Conservation (phyloP, 306 rosid species). For the Cicer cuneatum region DNA sequence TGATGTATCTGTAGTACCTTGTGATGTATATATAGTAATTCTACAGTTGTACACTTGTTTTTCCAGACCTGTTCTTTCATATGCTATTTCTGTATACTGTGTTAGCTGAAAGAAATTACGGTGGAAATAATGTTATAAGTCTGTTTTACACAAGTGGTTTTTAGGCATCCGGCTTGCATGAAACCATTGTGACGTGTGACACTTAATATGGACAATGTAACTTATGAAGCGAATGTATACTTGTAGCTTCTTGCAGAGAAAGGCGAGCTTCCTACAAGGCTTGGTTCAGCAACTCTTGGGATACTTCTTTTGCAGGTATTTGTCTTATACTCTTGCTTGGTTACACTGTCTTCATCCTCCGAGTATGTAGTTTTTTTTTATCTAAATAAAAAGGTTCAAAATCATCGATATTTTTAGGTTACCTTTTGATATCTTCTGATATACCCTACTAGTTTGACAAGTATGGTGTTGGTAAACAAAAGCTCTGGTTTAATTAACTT, state of each 20-base stretch:
- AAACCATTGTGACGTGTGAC: constrained; percentile 27
- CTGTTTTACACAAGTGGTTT: constrained; percentile 30
- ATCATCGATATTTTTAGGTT: constrained; percentile 39
- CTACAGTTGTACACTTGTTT: constrained; percentile 13
- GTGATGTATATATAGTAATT: constrained; percentile 35
- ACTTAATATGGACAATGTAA: constrained; percentile 34
- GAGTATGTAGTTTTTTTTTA: constrained; percentile 20
- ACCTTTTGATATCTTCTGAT: constrained; percentile 48
- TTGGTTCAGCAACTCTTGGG: constrained; percentile 98
- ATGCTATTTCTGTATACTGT: neutral
- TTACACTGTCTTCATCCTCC: constrained; percentile 38
- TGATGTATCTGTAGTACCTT: constrained; percentile 36
- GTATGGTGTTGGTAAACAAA: constrained; percentile 41
- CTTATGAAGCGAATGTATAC: constrained; percentile 52
- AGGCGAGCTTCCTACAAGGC: constrained; percentile 98
- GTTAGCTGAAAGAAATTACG: constrained; percentile 16
- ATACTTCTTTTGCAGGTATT: constrained; percentile 94
- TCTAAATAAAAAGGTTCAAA: constrained; percentile 5
- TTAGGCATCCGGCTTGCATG: neutral
- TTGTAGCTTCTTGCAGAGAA: constrained; percentile 97
- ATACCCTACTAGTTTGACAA: constrained; percentile 31
- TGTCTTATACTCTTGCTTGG: constrained; percentile 38
- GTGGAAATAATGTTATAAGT: constrained; percentile 25
- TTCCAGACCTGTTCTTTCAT: constrained; percentile 16
- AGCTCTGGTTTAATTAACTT: constrained; percentile 36